Percentiles rank a stretch among this genome's conserved stretches.
Conservation (phyloP, 768 basidiomycete species). For the Strobilomyces confusus region DNA sequence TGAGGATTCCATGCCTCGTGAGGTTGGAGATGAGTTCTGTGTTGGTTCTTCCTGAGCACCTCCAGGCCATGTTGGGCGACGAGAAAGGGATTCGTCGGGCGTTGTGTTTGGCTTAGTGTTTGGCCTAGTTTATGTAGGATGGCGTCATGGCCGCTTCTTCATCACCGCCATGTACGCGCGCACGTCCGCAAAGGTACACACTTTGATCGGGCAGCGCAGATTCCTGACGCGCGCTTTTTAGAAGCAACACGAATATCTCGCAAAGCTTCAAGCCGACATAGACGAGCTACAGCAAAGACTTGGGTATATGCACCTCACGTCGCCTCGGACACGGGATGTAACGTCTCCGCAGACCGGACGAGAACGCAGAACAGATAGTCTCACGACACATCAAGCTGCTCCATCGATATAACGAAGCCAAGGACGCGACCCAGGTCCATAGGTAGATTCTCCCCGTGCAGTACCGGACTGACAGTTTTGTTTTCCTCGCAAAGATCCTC, state of each 20-base stretch:
- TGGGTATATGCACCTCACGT: slow-evolving; percentile 32
- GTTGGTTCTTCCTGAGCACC: slow-evolving; percentile 66
- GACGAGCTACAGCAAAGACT: slow-evolving; percentile 43
- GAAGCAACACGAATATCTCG: slow-evolving; percentile 50
- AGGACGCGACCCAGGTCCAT: slow-evolving; percentile 73
- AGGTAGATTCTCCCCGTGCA: background rate
- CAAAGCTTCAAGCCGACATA: slow-evolving; percentile 47
- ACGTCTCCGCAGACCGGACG: slow-evolving; percentile 29
- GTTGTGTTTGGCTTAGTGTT: no score
- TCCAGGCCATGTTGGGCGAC: slow-evolving; percentile 70
- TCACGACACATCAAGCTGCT: slow-evolving; percentile 67
- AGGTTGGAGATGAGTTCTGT: slow-evolving; percentile 72
- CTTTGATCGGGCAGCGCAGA: background rate
- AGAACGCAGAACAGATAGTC: slow-evolving; percentile 56
- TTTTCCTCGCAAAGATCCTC: slow-evolving; percentile 48
- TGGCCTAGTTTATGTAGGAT: no score
- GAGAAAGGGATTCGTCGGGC: no score
- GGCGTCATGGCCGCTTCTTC: no score
- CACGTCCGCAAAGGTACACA: slow-evolving; percentile 29
- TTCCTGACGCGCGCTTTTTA: slow-evolving; percentile 17
- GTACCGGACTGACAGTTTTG: background rate
- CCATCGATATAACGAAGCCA: slow-evolving; percentile 77
- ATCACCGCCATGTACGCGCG: slow-evolving; percentile 24
- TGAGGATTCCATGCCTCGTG: slow-evolving; percentile 48
- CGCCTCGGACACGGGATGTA: background rate